Percentiles rank a stretch among this genome's conserved stretches.
Conservation (phyloP, 2,329 filamentous ascomycete species). For the Colletotrichum sp. region DNA sequence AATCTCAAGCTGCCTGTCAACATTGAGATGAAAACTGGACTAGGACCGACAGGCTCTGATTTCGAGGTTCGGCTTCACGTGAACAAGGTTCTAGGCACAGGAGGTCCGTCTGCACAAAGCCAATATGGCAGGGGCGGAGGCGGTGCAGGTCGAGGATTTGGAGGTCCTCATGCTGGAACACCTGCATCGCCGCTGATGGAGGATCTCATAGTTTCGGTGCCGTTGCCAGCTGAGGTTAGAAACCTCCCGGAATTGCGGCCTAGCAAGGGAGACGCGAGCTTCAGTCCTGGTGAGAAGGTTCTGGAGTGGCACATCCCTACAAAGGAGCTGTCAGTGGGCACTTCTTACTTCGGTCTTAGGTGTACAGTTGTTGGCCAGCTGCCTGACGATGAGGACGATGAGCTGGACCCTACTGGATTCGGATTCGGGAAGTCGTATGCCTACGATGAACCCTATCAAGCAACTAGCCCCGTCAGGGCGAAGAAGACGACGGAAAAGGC, state of each 20-base stretch:
- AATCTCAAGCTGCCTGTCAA: slow-evolving; percentile 82
- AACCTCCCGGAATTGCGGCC: slow-evolving; percentile 85
- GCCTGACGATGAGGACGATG: slow-evolving; percentile 53
- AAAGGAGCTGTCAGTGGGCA: slow-evolving; percentile 74
- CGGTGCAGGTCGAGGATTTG: slow-evolving; percentile 43
- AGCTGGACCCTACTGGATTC: slow-evolving; percentile 56
- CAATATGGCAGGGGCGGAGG: slow-evolving; percentile 47
- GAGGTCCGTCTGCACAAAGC: slow-evolving; percentile 38
- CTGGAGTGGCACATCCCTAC: slow-evolving; percentile 85
- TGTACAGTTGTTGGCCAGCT: slow-evolving; percentile 79
- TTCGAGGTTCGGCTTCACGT: slow-evolving; percentile 86
- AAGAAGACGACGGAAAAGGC: slow-evolving; percentile 34
- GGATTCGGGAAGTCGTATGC: slow-evolving; percentile 57
- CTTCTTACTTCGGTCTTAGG: slow-evolving; percentile 74
- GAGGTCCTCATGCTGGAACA: slow-evolving; percentile 55
- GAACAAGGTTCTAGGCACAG: slow-evolving; percentile 61
- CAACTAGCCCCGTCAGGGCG: slow-evolving; percentile 37
- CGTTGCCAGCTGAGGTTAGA: slow-evolving; percentile 78
- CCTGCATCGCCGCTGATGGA: slow-evolving; percentile 70
- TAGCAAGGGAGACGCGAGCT: slow-evolving; percentile 82
- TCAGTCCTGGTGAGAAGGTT: slow-evolving; percentile 72
- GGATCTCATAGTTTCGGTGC: slow-evolving; percentile 78
- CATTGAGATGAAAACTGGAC: slow-evolving; percentile 80
- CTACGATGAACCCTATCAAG: slow-evolving; percentile 64
- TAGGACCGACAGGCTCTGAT: slow-evolving; percentile 78